Percentiles rank a stretch among this genome's conserved stretches.
Evolutionary conservation across 805 yeast species (phyloP).

Genomic region (Hanseniaspora nectarophila): DNA sequence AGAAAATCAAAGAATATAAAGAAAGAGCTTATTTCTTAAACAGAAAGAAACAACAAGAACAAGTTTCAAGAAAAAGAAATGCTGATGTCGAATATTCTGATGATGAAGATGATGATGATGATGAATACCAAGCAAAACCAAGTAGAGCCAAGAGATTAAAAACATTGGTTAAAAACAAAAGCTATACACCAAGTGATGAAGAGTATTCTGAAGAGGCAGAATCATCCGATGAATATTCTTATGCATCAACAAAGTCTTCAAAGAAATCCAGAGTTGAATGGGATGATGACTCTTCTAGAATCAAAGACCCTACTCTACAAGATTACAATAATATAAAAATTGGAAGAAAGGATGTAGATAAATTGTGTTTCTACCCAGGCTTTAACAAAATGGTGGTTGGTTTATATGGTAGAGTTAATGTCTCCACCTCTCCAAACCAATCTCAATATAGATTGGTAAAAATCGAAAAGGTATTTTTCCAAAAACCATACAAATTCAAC

Average conservation of each 20-base stretch:
- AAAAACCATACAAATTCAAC: slow-evolving; percentile 41
- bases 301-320: slow-evolving; percentile 37
- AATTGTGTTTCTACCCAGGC: slow-evolving; percentile 70
- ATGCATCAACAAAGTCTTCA: slow-evolving; percentile 26
- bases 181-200: slow-evolving; percentile 23
- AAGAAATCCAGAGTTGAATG: slow-evolving; percentile 32
- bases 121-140: slow-evolving; percentile 18
- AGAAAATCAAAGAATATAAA: slow-evolving; percentile 76
- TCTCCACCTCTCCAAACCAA: slow-evolving; percentile 45
- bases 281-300: slow-evolving; percentile 40
- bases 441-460: slow-evolving; percentile 63
- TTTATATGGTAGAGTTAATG: slow-evolving; percentile 70
- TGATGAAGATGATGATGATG: slow-evolving; percentile 32
- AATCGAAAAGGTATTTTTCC: slow-evolving; percentile 51
- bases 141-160: slow-evolving; percentile 18
- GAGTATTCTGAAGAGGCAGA: slow-evolving; percentile 34
- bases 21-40: slow-evolving; percentile 75
- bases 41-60: slow-evolving; percentile 63
- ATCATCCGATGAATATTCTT: slow-evolving; percentile 33
- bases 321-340: slow-evolving; percentile 66
- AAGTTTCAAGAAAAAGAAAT: slow-evolving; percentile 52
- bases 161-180: slow-evolving; percentile 1
- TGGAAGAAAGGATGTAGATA: slow-evolving; percentile 65
- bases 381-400: slow-evolving; percentile 60
- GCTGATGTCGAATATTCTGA: slow-evolving; percentile 35